A percentile compares a stretch with the other conserved stretches of the same genome.
Evolutionary conservation across 108 stramenopile species (phyloP).

Genomic region (Aurantiochytrium sp.): DNA sequence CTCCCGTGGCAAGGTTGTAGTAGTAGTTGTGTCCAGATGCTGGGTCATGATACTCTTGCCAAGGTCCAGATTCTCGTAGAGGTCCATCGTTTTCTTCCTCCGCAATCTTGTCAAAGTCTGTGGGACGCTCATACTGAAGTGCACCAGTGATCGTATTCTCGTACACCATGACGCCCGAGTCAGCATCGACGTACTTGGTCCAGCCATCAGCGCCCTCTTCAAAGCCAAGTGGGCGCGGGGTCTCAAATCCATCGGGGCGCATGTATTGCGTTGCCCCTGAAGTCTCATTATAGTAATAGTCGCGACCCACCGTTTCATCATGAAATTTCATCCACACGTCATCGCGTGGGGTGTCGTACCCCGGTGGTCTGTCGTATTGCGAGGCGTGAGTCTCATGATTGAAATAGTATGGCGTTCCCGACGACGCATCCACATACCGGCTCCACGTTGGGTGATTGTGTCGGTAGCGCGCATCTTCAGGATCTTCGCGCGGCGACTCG

Average conservation of each 20-base stretch:
- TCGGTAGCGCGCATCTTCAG: neutral
- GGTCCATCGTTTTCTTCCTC: neutral
- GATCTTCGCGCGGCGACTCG: neutral
- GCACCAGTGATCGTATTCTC: neutral
- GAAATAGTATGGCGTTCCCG: slow-evolving; percentile 5
- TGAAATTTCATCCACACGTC: neutral
- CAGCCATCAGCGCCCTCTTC: neutral
- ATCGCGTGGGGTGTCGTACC: neutral
- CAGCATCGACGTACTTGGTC: neutral
- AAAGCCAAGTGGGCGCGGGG: neutral
- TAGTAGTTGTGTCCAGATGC: neutral
- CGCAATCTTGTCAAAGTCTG: neutral
- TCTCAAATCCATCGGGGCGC: slow-evolving; percentile 12
- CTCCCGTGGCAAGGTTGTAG: neutral
- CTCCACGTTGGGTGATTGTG: neutral
- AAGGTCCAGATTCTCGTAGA: neutral
- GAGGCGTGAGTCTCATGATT: neutral
- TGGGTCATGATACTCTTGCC: neutral
- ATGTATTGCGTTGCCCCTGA: neutral
- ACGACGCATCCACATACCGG: neutral
- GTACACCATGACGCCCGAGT: neutral
- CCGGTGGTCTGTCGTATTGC: neutral
- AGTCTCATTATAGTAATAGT: neutral
- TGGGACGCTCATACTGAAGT: neutral
- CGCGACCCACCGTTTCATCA: neutral